These are phyloP conservation scores for Picochlorum sp. DNA, from an alignment of 139 green algal species.

Conservation along the genomic window DNA sequence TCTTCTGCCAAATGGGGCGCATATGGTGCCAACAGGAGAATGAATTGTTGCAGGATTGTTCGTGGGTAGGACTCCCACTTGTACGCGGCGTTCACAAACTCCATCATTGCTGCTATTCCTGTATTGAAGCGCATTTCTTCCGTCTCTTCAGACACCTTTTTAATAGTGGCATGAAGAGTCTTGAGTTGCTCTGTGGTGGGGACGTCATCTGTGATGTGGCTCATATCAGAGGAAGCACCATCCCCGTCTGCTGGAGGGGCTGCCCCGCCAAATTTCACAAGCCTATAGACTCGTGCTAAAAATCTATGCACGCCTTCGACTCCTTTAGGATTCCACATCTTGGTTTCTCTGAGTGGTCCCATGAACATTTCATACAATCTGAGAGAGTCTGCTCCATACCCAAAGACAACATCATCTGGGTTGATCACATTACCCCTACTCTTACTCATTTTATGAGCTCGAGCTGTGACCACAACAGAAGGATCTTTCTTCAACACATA, in stretches of 20 bases:
- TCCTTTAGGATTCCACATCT: slow-evolving; percentile 81
- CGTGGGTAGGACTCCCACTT: slow-evolving; percentile 67
- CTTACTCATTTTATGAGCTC: slow-evolving; percentile 98
- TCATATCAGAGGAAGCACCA: background rate
- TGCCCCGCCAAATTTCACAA: slow-evolving; percentile 20
- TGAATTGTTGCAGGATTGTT: slow-evolving; percentile 65
- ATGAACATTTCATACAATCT: slow-evolving; percentile 99
- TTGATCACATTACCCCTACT: slow-evolving; percentile 97
- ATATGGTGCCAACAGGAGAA: slow-evolving; percentile 89
- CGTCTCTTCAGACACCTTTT: slow-evolving; percentile 89
- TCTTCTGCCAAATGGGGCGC: slow-evolving; percentile 93
- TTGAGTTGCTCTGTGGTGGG: slow-evolving; percentile 75
- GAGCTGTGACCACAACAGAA: slow-evolving; percentile 48
- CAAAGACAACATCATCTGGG: slow-evolving; percentile 86
- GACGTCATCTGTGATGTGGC: slow-evolving; percentile 17
- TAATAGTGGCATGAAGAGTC: slow-evolving; percentile 78
- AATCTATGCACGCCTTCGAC: slow-evolving; percentile 98
- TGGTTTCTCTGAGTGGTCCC: slow-evolving; percentile 87
- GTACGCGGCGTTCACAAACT: slow-evolving; percentile 90
- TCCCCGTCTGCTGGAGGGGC: slow-evolving; percentile 25
- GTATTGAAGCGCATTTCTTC: slow-evolving; percentile 98
- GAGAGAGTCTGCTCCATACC: slow-evolving; percentile 92
- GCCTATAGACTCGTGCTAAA: slow-evolving; percentile 76
- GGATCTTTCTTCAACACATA: slow-evolving; percentile 59
- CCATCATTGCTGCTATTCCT: slow-evolving; percentile 96